phyloP scores from a whole-genome alignment of 2,329 filamentous ascomycete species.

The Dryadomyces sulphureus region DNA sequence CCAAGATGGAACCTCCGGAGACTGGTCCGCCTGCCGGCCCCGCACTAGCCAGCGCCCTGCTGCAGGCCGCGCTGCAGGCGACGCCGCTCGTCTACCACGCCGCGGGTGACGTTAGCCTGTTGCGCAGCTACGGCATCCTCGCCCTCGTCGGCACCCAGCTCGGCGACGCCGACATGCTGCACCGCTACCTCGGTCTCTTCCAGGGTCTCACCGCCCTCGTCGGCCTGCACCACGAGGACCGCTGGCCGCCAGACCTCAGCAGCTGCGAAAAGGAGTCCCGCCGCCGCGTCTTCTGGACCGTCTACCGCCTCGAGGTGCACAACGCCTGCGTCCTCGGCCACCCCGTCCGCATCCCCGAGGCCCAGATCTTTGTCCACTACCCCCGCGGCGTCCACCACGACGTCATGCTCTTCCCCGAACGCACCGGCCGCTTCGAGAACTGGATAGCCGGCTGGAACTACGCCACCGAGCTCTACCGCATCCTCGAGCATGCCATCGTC shows the following conservation, averaged over 20 bases:
- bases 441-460: slow-evolving; percentile 45
- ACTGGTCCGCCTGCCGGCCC: no score
- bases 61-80: neutral
- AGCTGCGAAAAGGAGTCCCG: neutral
- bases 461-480: slow-evolving; percentile 38
- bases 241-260: neutral
- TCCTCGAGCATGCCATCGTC: slow-evolving; percentile 30
- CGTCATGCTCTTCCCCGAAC: neutral
- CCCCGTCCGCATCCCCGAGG: neutral
- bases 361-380: neutral
- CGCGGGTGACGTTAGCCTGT: neutral
- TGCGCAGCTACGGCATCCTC: slow-evolving; percentile 1
- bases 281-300: neutral
- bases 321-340: neutral
- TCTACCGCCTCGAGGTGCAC: slow-evolving; percentile 2
- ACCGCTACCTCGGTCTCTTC: neutral
- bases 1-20: no score
- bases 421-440: slow-evolving; percentile 1
- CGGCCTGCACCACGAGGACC: neutral
- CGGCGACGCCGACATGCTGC: neutral
- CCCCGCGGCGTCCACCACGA: neutral
- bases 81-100: neutral
- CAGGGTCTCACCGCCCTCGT: neutral
- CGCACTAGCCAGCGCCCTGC: neutral
- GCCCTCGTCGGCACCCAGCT: neutral